Evolutionary conservation across 2,329 filamentous ascomycete species (phyloP), one percentile per base, ranked within the genome.

Genomic region (Aureobasidium melanogenum): DNA sequence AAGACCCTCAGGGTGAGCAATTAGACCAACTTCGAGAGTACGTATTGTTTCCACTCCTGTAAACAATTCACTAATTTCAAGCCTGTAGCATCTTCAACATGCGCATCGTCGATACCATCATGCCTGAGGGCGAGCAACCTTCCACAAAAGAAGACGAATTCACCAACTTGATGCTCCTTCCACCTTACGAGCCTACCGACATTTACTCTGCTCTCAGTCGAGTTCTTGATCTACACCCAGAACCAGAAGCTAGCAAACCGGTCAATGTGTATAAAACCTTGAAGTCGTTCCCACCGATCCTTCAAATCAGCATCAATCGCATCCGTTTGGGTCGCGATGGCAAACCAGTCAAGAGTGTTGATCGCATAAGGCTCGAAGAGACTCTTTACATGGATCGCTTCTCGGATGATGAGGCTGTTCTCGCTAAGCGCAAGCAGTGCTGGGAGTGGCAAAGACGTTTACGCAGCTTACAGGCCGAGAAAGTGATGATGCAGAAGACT

Each of bases 231-330:
- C 83, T 87, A 50, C 87, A 94, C 67, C 82, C 86, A 30, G 83
- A 93, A 32, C 84, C 84, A 62, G 83, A 83, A n/a, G 70, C 77
- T 69, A 63, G 63, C 5, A 63, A 64, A 24, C 68, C 83, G 69
- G 75, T 84, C 62, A 76, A 80, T 73, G 79, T 83, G 62, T 93
- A 87, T 71, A 85, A 85, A 7, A 87, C 88, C 1, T 89, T 96
- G 15, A 55, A 62, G 1, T 57, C 62, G 2, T 46, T 70, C n/a
- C 91, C 94, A 0, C 91, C 92, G 0, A 84, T 99, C 34, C 78
- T 97, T 19, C 92, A 97, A 68, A 85, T 99, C 47, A 88, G 91
- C 66, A 89, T 99, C 34, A 91, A 96, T 70, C 86, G 94, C 5
- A 87, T 89, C 4, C 86, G 88, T 63, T 90, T 85, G 55, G 86